Conservation (phyloP, 2,329 filamentous ascomycete species). For the Onygenales sp. region DNA sequence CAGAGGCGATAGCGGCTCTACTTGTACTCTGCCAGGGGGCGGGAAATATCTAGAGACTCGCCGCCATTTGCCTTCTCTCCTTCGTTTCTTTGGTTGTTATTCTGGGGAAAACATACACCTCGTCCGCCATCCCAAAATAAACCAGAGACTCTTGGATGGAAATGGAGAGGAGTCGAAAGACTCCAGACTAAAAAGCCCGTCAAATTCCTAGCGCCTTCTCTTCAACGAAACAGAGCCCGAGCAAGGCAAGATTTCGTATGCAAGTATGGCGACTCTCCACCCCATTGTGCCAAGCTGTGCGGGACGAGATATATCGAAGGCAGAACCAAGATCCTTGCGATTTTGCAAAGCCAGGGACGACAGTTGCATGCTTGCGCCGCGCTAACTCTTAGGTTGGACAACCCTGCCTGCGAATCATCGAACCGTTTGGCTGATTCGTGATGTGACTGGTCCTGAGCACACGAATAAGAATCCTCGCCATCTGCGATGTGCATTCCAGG, state of each 20-base stretch:
- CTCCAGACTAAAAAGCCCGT: not conserved
- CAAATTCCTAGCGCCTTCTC: not conserved
- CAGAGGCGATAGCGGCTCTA: no score
- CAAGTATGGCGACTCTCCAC: no score
- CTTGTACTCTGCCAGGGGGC: no score
- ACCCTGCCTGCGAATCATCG: constrained; percentile 8
- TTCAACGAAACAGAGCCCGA: not conserved
- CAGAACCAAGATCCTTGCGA: not conserved
- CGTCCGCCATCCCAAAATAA: not conserved
- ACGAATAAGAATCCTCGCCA: not conserved
- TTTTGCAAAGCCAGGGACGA: not conserved
- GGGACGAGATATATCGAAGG: no score
- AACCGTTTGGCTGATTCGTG: constrained; percentile 1
- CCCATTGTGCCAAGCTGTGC: no score
- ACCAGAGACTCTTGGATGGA: not conserved
- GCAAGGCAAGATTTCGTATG: not conserved
- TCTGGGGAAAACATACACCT: no score
- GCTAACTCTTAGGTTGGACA: not conserved
- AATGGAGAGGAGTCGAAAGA: not conserved
- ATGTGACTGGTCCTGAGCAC: constrained; percentile 5
- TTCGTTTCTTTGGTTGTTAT: no score
- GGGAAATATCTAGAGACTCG: no score
- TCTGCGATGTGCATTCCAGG: not conserved
- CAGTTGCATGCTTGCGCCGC: not conserved
- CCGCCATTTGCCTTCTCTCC: no score